phyloP scores from a whole-genome alignment of 768 basidiomycete species.

The Mycena indigotica region DNA sequence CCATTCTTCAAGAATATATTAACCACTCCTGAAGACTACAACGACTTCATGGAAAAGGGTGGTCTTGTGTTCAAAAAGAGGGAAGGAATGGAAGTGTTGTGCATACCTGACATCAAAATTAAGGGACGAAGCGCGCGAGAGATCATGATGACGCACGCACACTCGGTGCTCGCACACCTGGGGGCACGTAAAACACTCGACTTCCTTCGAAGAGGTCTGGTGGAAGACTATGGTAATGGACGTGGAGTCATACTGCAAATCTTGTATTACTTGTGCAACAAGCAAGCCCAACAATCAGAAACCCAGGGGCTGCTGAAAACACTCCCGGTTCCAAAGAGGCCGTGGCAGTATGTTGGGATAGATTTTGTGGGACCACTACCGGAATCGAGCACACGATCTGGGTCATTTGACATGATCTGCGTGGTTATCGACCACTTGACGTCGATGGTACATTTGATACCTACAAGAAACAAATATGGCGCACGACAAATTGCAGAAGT shows the following conservation, averaged over 20 bases:
- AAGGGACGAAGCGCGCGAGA: conserved; percentile 39
- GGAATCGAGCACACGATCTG: conserved; percentile 38
- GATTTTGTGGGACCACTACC: conserved; percentile 45
- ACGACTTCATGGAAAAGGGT: conserved; percentile 28
- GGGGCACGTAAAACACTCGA: conserved; percentile 36
- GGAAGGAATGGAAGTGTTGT: conserved; percentile 15
- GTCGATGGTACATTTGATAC: conserved; percentile 45
- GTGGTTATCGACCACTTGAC: conserved; percentile 33
- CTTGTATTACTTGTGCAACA: conserved; percentile 38
- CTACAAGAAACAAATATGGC: conserved; percentile 29
- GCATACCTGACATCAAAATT: conserved; percentile 37
- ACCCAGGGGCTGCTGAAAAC: conserved; percentile 39
- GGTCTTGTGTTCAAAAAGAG: not conserved
- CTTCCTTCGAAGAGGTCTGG: conserved; percentile 44
- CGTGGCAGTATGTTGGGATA: conserved; percentile 43
- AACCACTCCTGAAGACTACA: conserved; percentile 22
- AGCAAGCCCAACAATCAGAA: conserved; percentile 36
- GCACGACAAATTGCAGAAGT: conserved; percentile 36
- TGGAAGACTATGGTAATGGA: conserved; percentile 29
- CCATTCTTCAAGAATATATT: conserved; percentile 32
- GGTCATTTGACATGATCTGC: conserved; percentile 35
- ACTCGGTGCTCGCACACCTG: conserved; percentile 35
- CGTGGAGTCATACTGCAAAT: conserved; percentile 30
- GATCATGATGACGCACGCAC: conserved; percentile 38
- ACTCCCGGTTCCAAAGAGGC: conserved; percentile 37